These are phyloP conservation scores for Blattamonas nauphoetae DNA, from an alignment of 78 protist species.

Conservation along the genomic window DNA sequence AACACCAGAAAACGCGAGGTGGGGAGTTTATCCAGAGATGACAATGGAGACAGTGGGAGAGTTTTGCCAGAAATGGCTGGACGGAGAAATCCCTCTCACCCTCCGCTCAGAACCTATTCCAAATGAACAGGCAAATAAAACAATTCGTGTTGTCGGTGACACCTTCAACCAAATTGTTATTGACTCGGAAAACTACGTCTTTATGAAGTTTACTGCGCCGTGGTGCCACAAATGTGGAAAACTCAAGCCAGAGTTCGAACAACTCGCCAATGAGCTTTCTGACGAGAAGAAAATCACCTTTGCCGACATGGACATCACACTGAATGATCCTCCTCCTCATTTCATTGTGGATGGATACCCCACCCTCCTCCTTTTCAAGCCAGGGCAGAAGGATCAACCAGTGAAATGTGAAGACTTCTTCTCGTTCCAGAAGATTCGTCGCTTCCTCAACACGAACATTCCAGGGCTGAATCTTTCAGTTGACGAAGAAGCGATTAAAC, in stretches of 20 bases:
- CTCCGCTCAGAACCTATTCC: conserved; percentile 3
- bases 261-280: background rate
- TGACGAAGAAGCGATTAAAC: background rate
- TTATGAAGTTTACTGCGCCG: conserved; percentile 7
- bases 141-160: background rate
- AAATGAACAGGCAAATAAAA: background rate
- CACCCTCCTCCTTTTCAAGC: background rate
- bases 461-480: background rate
- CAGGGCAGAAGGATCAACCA: background rate
- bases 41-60: background rate
- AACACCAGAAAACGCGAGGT: background rate
- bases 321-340: background rate
- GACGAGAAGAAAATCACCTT: background rate
- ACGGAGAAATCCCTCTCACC: background rate
- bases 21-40: background rate
- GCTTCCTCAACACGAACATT: background rate
- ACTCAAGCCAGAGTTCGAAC: background rate
- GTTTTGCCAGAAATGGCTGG: background rate
- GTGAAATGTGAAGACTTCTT: background rate
- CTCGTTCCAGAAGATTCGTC: background rate
- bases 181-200: background rate
- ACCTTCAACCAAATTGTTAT: background rate
- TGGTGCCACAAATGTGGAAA: background rate
- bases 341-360: background rate
- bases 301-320: background rate